Evolutionary conservation across 2,329 filamentous ascomycete species (phyloP), one percentile per base, ranked within the genome.

Genomic region (Botrytis tulipae): DNA sequence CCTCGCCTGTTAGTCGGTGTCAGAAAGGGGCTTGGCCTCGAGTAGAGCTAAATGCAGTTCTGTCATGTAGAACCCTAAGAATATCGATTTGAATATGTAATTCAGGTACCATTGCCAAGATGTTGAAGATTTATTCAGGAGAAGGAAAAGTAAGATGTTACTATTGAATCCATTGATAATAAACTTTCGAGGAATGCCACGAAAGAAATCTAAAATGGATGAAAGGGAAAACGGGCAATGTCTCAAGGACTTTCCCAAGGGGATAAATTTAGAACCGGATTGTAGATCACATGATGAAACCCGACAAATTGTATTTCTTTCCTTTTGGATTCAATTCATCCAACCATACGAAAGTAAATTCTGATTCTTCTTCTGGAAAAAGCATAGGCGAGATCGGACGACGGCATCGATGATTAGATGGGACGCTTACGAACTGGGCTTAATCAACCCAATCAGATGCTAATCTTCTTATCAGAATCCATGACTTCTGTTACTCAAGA

Each of bases 1-100:
- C 48, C 29, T 57, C 48, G 66, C 48, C 48, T 42, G 66, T 42
- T 29, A 57, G 48, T 57, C 66, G 48, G 48, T 57, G 48, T 57
- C 48, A 32, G 66, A 68, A 68, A 68, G 66, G 65, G 66, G 66
- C 66, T 57, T 68, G 66, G 66, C 66, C 66, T n/a, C 48, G n/a
- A 22, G 44, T 0, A 42, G 25, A 42, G 32, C 57, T 9, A 18
- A 37, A 32, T 32, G 66, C n/a, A 22, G 10, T 32, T 29, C n/a
- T 68, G 66, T n/a, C 54, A 57, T 57, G 66, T 68, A 54, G 6
- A 40, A 46, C 22, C 20, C 20, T 14, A 9, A n/a, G 63, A 7
- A 67, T 67, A 37, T 29, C 29, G 46, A 25, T 22, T 40, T 29
- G 32, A 25, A 25, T n/a, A 4, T 66, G 42, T 10, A 10, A 35